Evolutionary conservation across 2,329 filamentous ascomycete genomes (phyloP), one percentile per base, ranked within the genome.

Genomic region (Grosmannia penicillata): DNA sequence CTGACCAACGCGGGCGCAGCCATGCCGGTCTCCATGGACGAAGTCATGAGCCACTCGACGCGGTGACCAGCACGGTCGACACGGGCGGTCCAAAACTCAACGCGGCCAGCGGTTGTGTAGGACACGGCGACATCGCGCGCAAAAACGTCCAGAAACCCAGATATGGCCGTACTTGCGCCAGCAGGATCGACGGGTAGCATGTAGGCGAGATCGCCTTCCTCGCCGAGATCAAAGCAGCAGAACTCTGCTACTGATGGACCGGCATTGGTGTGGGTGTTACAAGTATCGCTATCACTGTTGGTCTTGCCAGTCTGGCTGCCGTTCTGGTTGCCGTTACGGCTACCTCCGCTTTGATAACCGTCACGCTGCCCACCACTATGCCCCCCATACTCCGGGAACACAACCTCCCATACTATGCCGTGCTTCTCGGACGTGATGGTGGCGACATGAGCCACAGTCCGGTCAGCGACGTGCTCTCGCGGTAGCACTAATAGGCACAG

Each of bases 161-260:
- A 82, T 10, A 76, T 72, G 4, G 78, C 67, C 2, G 78, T 72
- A 28, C 71, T 65, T 10, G 80, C 76, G 1, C 86, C 87, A 2
- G 85, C 86, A 36, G 86, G 85, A 50, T 94, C 87, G 33, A 93
- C 84, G 0, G 86, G 83, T 9, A 93, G 62, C 15, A 93, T 67
- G 45, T 77, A 77, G 13, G 72, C 67, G 32, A 80, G 55, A 36
- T 71, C 67, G n/a, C 74, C 67, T 0, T 62, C 59, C 15, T 63
- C 63, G 0, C 75, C 69, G 3, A 93, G 63, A 38, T 77, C 64
- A 51, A 93, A 91, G 2, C 59, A 69, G 51, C 75, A 84, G 45
- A 85, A 84, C 46, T 86, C 71, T 13, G 59, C 56, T 25, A 91
- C 62, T 0, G 63, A 60, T 8, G 57, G 55, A 29, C 48, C 35